These are phyloP conservation scores for Pinus tabuliformis DNA, from an alignment of 75 land plant genomes.

Conservation along the genomic window DNA sequence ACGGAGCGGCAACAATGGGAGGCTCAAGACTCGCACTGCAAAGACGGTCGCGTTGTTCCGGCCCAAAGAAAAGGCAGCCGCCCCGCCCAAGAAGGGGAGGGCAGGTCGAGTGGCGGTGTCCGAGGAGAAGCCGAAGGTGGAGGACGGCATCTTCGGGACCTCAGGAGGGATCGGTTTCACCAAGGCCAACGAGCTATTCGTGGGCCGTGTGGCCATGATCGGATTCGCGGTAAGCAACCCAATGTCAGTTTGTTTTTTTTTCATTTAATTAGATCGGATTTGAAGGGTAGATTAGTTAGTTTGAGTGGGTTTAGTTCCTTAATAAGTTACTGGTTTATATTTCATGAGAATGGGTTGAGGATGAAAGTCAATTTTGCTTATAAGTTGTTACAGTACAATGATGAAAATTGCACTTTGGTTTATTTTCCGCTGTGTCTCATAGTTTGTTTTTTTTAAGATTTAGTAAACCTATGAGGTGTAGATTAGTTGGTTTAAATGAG, in stretches of 20 bases:
- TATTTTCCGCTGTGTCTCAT: neutral
- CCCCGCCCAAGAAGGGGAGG: neutral
- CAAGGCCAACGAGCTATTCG: slow-evolving; percentile 86
- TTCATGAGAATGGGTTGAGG: too few species aligned
- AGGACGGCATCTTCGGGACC: slow-evolving; percentile 90
- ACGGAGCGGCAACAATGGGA: too few species aligned
- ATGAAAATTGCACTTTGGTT: neutral
- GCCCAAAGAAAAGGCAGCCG: slow-evolving; percentile 1
- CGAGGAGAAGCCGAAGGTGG: slow-evolving; percentile 21
- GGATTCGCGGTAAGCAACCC: slow-evolving; percentile 75
- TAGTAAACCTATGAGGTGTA: too few species aligned
- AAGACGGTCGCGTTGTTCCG: slow-evolving; percentile 3
- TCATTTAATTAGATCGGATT: too few species aligned
- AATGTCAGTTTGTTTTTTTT: neutral
- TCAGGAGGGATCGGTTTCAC: slow-evolving; percentile 97
- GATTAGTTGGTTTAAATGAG: too few species aligned
- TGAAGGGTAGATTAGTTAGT: too few species aligned
- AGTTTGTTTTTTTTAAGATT: too few species aligned
- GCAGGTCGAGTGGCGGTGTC: too few species aligned
- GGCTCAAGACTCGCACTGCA: neutral
- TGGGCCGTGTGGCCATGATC: slow-evolving; percentile 92
- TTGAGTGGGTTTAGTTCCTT: too few species aligned
- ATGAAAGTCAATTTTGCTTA: too few species aligned
- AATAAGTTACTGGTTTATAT: too few species aligned
- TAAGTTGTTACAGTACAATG: too few species aligned